Base-by-base conservation (phyloP, 331 rosid species). In the Quercus lobata region DNA sequence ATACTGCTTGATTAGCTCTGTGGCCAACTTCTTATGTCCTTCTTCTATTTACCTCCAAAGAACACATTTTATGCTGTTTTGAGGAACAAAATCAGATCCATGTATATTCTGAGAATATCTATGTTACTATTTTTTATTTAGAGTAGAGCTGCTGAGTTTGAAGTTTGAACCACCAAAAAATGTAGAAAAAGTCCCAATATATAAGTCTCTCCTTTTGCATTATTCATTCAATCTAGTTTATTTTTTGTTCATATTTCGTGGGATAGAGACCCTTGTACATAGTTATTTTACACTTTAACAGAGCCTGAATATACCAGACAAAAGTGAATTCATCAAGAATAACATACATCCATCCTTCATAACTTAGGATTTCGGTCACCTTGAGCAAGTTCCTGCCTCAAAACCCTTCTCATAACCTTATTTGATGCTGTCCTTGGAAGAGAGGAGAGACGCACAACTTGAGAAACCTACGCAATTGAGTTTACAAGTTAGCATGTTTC, bases 381-480 rank as follows among this genome's bases (percentile, higher is more conserved):
- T 70, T 87, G 86, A 17, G 83, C 30, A 52, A 92, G 79, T 76
- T 91, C 96, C 85, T 85, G 83, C 53, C 96, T 81, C 90, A 95
- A 82, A 83, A 92, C 79, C 91, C 98, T 87, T 91, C 98, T 88
- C 98, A 95, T 90, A 24, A 95, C 97, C 86, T 95, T 95, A 85
- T 95, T 95, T 58, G 97, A 80, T 27, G 97, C 97, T 6, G 98
- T 95, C 84, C 98, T 87, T 14, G 98, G 98, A 83, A 95, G 97
- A 58, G 89, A 85, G 57, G 91, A 57, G 76, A 87, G 69, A 60
- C 84, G 76, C 62, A 86, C 91, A 19, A 87, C 94, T 17, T 77
- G 94, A 55, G 92, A 90, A 83, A 92, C 98, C 98, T 95, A 80
- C 37, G 15, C 69, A 77, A 73, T 53, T 21, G 69, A 71, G 61